phyloP scores from a whole-genome alignment of 106 monocot genomes.

The Platanthera guangdongensis region DNA sequence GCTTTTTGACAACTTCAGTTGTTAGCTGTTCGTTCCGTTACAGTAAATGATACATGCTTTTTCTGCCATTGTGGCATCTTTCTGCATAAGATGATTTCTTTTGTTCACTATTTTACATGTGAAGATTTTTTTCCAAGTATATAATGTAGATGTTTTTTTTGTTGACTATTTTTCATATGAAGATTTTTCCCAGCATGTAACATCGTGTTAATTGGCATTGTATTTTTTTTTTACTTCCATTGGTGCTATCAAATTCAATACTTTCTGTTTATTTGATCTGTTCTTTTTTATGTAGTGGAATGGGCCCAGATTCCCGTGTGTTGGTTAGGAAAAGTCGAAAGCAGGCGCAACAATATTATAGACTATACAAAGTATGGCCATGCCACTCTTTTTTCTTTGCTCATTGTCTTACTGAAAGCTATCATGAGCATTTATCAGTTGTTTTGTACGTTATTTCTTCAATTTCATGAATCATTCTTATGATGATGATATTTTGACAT shows the following conservation, averaged over 20 bases:
- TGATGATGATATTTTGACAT: background rate
- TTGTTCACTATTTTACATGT: background rate
- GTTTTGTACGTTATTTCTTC: background rate
- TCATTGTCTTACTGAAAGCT: background rate
- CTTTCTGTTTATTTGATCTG: background rate
- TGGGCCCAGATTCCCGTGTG: slow-evolving; percentile 94
- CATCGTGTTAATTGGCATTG: background rate
- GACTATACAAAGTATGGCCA: slow-evolving; percentile 64
- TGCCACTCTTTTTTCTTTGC: background rate
- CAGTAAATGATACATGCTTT: background rate
- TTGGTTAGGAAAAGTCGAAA: slow-evolving; percentile 90
- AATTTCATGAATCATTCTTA: background rate
- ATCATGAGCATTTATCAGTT: background rate
- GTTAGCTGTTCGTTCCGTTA: background rate
- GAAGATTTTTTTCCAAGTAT: background rate
- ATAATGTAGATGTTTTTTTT: background rate
- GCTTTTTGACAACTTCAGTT: background rate
- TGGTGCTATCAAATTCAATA: background rate
- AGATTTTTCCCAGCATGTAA: background rate
- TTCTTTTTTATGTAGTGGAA: slow-evolving; percentile 49
- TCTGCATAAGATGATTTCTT: background rate
- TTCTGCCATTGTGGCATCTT: background rate
- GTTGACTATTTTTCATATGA: background rate
- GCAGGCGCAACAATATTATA: slow-evolving; percentile 84
- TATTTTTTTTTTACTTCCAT: background rate